Percentiles rank a stretch among this genome's conserved stretches.
These are phyloP conservation scores for Penicillium mononematosum DNA, from an alignment of 495 filamentous ascomycete species.

Conservation along the genomic window DNA sequence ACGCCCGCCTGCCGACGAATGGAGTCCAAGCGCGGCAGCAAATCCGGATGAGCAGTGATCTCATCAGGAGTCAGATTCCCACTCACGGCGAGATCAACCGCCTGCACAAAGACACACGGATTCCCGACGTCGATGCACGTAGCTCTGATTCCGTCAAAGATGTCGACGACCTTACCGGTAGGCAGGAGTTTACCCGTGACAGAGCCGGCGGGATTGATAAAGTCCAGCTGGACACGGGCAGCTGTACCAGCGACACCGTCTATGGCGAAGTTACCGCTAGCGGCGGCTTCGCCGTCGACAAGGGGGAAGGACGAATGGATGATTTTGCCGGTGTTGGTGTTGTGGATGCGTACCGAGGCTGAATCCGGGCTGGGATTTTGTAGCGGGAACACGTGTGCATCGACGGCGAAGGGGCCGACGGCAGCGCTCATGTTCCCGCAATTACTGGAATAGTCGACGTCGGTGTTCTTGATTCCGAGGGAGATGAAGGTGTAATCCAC, in stretches of 20 bases:
- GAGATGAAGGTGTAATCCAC: slow-evolving; percentile 73
- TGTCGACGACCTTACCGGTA: slow-evolving; percentile 58
- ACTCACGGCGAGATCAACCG: slow-evolving; percentile 49
- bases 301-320: slow-evolving; percentile 50
- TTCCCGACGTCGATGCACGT: slow-evolving; percentile 65
- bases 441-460: slow-evolving; percentile 65
- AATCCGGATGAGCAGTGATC: slow-evolving; percentile 44
- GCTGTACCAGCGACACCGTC: slow-evolving; percentile 64
- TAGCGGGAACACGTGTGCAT: slow-evolving; percentile 46
- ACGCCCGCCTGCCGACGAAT: slow-evolving; percentile 61
- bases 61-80: slow-evolving; percentile 53
- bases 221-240: slow-evolving; percentile 58
- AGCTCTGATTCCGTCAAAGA: slow-evolving; percentile 51
- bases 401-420: slow-evolving; percentile 64
- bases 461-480: slow-evolving; percentile 57
- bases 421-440: slow-evolving; percentile 72
- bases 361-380: neutral
- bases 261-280: slow-evolving; percentile 58
- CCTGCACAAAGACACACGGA: slow-evolving; percentile 63
- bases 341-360: slow-evolving; percentile 48
- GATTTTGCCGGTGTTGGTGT: slow-evolving; percentile 55
- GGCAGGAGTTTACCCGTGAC: slow-evolving; percentile 66
- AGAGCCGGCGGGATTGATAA: slow-evolving; percentile 64
- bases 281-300: slow-evolving; percentile 47
- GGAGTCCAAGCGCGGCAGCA: slow-evolving; percentile 55